These are phyloP conservation scores for Thermothelomyces thermophilus DNA, from an alignment of 2,329 filamentous ascomycete genomes.

Conservation along the genomic window DNA sequence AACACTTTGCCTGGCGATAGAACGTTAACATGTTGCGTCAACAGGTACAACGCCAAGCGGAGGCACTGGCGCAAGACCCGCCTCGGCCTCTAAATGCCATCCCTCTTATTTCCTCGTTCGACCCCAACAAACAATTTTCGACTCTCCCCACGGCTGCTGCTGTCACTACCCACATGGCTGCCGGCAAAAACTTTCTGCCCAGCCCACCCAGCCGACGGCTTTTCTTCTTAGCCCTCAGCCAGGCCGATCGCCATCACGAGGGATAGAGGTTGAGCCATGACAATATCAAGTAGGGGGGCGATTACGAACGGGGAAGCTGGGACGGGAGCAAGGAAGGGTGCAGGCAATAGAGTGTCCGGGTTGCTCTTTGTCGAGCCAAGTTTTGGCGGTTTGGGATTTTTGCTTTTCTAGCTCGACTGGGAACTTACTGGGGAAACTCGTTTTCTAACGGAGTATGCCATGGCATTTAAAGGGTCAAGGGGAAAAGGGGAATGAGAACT, in stretches of 20 bases:
- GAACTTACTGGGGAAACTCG: slow-evolving; percentile 14
- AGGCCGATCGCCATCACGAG: not conserved
- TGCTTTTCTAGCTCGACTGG: slow-evolving; percentile 17
- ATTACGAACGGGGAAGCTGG: not conserved
- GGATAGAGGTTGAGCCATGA: slow-evolving; percentile 5
- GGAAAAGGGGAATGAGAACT: slow-evolving; percentile 25
- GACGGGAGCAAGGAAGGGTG: slow-evolving; percentile 2
- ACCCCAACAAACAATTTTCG: slow-evolving; percentile 11
- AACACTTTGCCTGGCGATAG: not conserved
- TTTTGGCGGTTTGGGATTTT: slow-evolving; percentile 17
- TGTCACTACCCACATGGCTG: not conserved
- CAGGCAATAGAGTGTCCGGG: slow-evolving; percentile 1
- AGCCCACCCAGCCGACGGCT: slow-evolving; percentile 1
- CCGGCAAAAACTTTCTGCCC: not conserved
- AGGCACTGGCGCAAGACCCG: slow-evolving; percentile 99
- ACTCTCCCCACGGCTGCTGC: slow-evolving; percentile 7
- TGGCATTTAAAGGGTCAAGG: slow-evolving; percentile 25
- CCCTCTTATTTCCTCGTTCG: slow-evolving; percentile 36
- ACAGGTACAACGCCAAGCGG: slow-evolving; percentile 99
- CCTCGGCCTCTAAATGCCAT: slow-evolving; percentile 82
- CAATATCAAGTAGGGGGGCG: not conserved
- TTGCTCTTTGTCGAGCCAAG: not conserved
- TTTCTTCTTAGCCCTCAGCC: not conserved
- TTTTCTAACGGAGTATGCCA: slow-evolving; percentile 24
- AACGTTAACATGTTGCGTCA: not conserved